Evolutionary conservation across 768 basidiomycete species (phyloP).

Genomic region (Lenzites betulinus): DNA sequence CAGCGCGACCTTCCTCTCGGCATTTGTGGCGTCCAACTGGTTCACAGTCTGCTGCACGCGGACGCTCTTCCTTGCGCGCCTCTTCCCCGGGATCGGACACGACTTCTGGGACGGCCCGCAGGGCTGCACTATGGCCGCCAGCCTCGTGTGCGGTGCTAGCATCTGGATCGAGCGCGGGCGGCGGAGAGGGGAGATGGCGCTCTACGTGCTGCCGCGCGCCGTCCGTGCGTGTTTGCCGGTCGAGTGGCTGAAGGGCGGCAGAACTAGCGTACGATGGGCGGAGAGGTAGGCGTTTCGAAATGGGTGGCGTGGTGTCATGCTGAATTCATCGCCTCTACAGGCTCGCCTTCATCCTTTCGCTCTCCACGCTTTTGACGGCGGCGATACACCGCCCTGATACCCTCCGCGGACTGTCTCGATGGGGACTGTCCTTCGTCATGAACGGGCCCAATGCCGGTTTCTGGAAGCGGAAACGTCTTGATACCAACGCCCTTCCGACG

Average conservation of each 20-base stretch:
- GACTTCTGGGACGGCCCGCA: conserved; percentile 80
- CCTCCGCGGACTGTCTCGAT: conserved; percentile 72
- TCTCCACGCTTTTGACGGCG: conserved; percentile 65
- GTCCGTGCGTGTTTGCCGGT: conserved; percentile 63
- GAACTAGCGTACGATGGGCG: conserved; percentile 39
- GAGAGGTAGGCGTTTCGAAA: conserved; percentile 53
- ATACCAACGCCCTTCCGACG: conserved; percentile 14
- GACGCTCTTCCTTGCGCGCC: conserved; percentile 61
- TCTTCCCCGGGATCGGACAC: conserved; percentile 69
- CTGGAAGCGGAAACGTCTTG: conserved; percentile 43
- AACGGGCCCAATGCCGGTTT: conserved; percentile 59
- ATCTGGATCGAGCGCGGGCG: conserved; percentile 77
- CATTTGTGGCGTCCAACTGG: conserved; percentile 74
- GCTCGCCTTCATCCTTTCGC: conserved; percentile 58
- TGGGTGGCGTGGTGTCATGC: not conserved
- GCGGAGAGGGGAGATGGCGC: conserved; percentile 75
- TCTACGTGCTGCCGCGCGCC: conserved; percentile 77
- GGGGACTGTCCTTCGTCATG: conserved; percentile 67
- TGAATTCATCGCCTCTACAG: conserved; percentile 35
- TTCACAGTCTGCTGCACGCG: conserved; percentile 69
- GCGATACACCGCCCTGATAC: conserved; percentile 62
- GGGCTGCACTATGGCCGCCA: conserved; percentile 67
- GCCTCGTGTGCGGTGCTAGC: conserved; percentile 69
- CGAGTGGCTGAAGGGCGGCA: conserved; percentile 49
- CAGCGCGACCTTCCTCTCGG: conserved; percentile 71